Percentiles rank a stretch among this genome's conserved stretches.
Conservation (phyloP, 2,329 filamentous ascomycete genomes). For the Pseudopyricularia cyperi region DNA sequence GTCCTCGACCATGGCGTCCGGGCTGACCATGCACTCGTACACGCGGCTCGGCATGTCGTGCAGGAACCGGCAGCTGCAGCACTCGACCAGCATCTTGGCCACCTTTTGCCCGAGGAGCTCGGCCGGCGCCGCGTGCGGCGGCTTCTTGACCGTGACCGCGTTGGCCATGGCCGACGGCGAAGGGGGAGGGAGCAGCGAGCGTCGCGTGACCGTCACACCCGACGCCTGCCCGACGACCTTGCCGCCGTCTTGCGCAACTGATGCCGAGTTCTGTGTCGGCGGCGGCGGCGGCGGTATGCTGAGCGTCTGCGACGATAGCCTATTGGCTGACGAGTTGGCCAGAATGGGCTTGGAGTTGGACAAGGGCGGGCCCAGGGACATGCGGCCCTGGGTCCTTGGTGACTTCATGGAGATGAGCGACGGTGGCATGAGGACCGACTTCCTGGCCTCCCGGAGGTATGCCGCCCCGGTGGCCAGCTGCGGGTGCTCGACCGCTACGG, state of each 20-base stretch:
- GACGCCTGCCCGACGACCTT: neutral
- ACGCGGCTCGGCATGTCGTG: constrained; percentile 53
- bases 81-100: constrained; percentile 53
- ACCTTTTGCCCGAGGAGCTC: constrained; percentile 22
- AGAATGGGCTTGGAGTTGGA: neutral
- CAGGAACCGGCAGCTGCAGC: constrained; percentile 50
- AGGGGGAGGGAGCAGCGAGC: neutral
- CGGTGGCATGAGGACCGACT: neutral
- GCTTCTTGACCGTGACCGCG: constrained; percentile 2
- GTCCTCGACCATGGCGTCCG: constrained; percentile 39
- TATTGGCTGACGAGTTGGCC: neutral
- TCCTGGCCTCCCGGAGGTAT: constrained; percentile 1
- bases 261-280: neutral
- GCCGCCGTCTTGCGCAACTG: constrained; percentile 4
- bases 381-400: neutral
- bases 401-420: neutral
- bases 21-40: constrained; percentile 51
- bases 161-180: neutral
- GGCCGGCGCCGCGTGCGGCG: constrained; percentile 4
- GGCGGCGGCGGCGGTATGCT: neutral
- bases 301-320: neutral
- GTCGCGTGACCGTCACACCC: neutral
- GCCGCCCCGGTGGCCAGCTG: neutral
- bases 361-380: neutral
- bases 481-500: neutral